Base-by-base conservation (phyloP, 2,329 filamentous ascomycete species). In the Trichoderma citrinoviride region DNA sequence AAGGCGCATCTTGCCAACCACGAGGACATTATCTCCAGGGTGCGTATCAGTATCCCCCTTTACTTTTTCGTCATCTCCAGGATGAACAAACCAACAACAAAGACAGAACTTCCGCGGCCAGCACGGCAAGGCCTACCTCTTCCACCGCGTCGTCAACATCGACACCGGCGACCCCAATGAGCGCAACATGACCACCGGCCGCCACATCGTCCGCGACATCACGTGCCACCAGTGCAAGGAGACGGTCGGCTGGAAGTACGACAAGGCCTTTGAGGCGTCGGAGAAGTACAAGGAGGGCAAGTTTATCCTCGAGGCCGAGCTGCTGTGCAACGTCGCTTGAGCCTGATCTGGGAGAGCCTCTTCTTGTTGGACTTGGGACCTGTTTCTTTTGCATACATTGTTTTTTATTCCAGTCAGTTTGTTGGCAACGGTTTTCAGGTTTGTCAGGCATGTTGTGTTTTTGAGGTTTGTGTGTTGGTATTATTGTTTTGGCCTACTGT, bases 231-330 rank as follows among this genome's bases (percentile, higher is more conserved):
- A 96, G 78, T 99, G 95, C 85, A 90, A 90, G 75, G 90, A 93
- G 77, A 90, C 90, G 33, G 95, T 99, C 61, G 95, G 95, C 41
- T 99, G 95, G 95, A 98, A 97, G 78, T 99, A 99, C 77, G 95
- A 99, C 79, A 97, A 96, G 81, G 95, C 95, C 1, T 98, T 91
- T 76, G 95, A 99, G 81, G 78, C 82, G 40, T 89, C 85, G 69
- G 94, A 99, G 84, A 97, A 97, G 80, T 99, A 99, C 80, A 99
- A 99, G 82, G 95, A 99, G 83, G 93, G 93, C 64, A 99, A 98
- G 80, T 98, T 91, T 76, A 99, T 99, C 66, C 83, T 99, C 65
- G 94, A 98, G 81, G 91, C 91, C 37, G 93, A 97, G 80, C 79
- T 97, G 68, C 83, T 98, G 44, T 94, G 91, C 77, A 89, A 87